Conservation (phyloP, 495 filamentous ascomycete genomes). For the Penicillium chermesinum region DNA sequence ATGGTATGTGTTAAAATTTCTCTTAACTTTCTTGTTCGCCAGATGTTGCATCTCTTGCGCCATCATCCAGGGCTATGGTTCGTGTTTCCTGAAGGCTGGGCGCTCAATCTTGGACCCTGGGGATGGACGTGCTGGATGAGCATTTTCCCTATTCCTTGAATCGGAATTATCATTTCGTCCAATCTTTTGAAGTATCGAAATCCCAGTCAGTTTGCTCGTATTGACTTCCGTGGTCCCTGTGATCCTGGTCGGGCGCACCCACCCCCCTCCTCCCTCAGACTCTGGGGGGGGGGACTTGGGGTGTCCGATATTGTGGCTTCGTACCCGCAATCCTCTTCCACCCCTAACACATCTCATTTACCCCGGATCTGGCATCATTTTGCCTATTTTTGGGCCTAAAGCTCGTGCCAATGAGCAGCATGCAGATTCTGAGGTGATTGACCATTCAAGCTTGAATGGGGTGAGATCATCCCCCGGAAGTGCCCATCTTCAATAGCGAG, state of each 20-base stretch:
- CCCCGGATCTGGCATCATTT: neutral
- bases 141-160: neutral
- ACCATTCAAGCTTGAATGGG: conserved; percentile 1
- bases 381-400: neutral
- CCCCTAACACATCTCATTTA: neutral
- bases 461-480: conserved; percentile 19
- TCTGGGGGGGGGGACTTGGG: too few relatives aligned
- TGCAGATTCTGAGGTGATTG: neutral
- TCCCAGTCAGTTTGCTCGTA: neutral
- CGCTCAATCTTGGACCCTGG: too few relatives aligned
- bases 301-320: neutral
- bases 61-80: conserved; percentile 30
- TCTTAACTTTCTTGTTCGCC: conserved; percentile 21
- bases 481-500: conserved; percentile 23
- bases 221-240: too few relatives aligned
- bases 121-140: too few relatives aligned
- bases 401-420: conserved; percentile 9
- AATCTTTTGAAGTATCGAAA: too few relatives aligned
- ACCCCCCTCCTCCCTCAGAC: neutral
- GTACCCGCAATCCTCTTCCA: neutral
- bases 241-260: neutral
- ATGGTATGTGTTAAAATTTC: conserved; percentile 29
- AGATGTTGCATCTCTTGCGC: conserved; percentile 38
- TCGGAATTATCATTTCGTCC: neutral
- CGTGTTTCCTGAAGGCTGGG: conserved; percentile 13